Percentiles rank a stretch among this genome's conserved stretches.
These are phyloP conservation scores for Fragaria vesca DNA, from an alignment of 306 rosid genomes.

Conservation along the genomic window DNA sequence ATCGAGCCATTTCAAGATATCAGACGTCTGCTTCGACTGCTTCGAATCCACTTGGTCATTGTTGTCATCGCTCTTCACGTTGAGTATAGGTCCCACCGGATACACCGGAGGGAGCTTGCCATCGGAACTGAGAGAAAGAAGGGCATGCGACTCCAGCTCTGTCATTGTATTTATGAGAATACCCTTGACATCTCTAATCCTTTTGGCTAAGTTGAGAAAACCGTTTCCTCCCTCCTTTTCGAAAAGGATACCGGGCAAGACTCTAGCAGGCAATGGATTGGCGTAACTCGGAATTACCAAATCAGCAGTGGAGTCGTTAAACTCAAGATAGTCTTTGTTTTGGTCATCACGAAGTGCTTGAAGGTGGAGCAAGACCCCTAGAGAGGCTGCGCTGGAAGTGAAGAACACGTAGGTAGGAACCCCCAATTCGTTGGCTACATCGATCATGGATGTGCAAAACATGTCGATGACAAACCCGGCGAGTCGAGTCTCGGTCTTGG, in stretches of 20 bases:
- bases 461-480: conserved; percentile 38
- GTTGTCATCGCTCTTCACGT: not conserved
- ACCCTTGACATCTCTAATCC: conserved; percentile 22
- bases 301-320: not conserved
- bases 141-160: conserved; percentile 16
- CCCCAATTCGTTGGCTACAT: conserved; percentile 46
- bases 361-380: conserved; percentile 35
- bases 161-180: conserved; percentile 22
- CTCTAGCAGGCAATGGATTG: conserved; percentile 12
- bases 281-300: conserved; percentile 25
- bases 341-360: conserved; percentile 32
- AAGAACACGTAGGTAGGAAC: conserved; percentile 47
- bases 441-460: conserved; percentile 50
- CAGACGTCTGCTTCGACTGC: not conserved
- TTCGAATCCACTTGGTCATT: not conserved
- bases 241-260: not conserved
- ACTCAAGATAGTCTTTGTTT: not conserved
- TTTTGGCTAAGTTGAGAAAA: not conserved
- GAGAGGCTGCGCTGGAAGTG: conserved; percentile 32
- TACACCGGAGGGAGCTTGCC: conserved; percentile 4
- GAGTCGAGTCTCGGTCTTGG: not conserved
- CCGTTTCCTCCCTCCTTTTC: not conserved
- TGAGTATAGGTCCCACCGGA: conserved; percentile 25
- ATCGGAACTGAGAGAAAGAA: not conserved
- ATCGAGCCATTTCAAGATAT: conserved; percentile 55